Base-by-base conservation (phyloP, 768 basidiomycete species). In the Naganishia vishniacii region DNA sequence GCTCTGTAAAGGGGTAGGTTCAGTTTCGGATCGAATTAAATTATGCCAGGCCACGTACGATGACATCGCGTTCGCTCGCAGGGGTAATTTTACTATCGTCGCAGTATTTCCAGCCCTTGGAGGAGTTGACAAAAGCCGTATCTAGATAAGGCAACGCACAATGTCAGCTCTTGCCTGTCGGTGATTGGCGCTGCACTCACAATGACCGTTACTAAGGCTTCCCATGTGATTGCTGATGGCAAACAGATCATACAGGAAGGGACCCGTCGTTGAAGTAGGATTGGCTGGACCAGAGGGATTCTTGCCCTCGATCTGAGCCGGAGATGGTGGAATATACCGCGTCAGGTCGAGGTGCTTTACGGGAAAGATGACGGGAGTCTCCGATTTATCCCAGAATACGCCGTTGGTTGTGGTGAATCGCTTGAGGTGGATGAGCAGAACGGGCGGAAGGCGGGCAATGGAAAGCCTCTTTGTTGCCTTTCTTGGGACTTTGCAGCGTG, bases 221-320 rank as follows among this genome's bases (percentile, higher is more conserved):
- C 95, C 95, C 76, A 86, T 90, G 78, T 99, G 95, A 76, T 98
- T 97, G 64, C 90, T 94, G 44, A 98, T 92, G 11, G 82, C 93
- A 72, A 95, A 98, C 68, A 98, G 79, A 71, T 99, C 94, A 75
- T 98, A 99, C 68, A 80, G 83, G 75, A 90, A 97, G 1, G 91
- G 91, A 23, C 89, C 90, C n/a, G 85, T 72, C 77, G 92, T 89
- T 18, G 83, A 81, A 20, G 89, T 81, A 0, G 91, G 88, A 74
- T 92, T 92, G 23, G 74, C 71, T 40, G 58, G 47, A 4, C 79
- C 79, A 63, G 81, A 82, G 56, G 72, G 34, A 81, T 77, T 70
- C 77, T 79, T 56, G 34, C 53, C 53, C 31, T 56, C 53, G 12
- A 56, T n/a, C 75, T 77, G 69, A 81, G 82, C 73, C 82, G 84